These are phyloP conservation scores for Penicillium sp. DNA, from an alignment of 2,329 filamentous ascomycete species.

Conservation along the genomic window DNA sequence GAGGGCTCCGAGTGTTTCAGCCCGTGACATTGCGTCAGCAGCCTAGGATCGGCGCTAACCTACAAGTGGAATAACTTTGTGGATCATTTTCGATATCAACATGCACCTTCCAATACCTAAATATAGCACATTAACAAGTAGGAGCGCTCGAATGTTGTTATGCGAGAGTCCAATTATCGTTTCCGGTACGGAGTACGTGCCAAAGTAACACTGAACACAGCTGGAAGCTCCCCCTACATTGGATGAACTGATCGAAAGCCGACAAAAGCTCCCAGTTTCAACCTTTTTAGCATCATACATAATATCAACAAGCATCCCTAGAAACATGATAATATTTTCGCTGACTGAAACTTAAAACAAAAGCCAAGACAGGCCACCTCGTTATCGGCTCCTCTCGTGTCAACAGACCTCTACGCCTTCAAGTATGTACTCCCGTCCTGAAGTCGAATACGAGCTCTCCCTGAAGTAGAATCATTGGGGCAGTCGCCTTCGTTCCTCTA, in stretches of 20 bases:
- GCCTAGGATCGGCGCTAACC: slow-evolving; percentile 16
- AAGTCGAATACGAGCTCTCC: not conserved
- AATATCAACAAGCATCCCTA: no score
- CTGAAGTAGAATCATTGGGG: no score
- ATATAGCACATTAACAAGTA: not conserved
- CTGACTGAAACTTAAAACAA: not conserved
- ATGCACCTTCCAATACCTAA: not conserved
- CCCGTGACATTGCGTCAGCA: slow-evolving; percentile 14
- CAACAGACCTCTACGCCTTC: not conserved
- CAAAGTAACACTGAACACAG: not conserved
- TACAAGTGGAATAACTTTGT: slow-evolving; percentile 6
- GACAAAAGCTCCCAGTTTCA: not conserved
- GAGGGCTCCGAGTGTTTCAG: slow-evolving; percentile 15
- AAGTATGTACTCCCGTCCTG: no score
- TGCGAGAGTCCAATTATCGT: no score
- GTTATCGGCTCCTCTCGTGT: not conserved
- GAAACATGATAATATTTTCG: not conserved
- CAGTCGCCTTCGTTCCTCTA: no score
- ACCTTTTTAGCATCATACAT: not conserved
- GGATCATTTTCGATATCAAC: slow-evolving; percentile 1
- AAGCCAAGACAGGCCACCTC: not conserved
- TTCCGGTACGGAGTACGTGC: not conserved
- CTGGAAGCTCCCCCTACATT: not conserved
- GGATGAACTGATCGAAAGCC: no score
- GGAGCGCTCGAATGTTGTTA: not conserved